Conservation (phyloP, 2,329 filamentous ascomycete genomes). For the Venturia pyrina region DNA sequence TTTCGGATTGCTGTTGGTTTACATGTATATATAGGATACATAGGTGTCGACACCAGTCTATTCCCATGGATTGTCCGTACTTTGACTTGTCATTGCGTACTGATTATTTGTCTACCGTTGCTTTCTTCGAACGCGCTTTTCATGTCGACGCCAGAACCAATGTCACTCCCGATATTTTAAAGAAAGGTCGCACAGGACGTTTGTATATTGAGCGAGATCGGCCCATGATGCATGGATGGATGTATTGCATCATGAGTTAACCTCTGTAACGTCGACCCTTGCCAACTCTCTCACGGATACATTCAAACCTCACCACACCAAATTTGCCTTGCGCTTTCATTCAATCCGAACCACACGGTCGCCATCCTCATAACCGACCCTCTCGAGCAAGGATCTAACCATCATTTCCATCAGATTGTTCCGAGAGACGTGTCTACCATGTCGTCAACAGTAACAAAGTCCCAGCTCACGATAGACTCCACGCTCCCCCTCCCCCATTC, state of each 20-base stretch:
- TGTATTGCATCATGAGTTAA: slow-evolving; percentile 4
- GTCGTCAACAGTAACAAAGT: neutral
- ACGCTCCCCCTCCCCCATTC: neutral
- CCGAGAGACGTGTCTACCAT: neutral
- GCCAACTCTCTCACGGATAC: neutral
- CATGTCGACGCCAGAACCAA: no score
- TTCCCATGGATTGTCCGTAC: neutral
- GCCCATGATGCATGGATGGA: neutral
- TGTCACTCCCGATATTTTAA: no score
- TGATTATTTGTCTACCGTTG: no score
- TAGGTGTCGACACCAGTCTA: neutral
- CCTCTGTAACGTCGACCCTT: neutral
- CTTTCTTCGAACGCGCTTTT: no score
- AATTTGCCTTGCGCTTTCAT: neutral
- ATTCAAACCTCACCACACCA: neutral
- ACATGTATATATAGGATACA: neutral
- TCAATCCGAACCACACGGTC: neutral
- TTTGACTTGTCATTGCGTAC: no score
- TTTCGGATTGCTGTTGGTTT: neutral
- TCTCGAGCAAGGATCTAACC: no score
- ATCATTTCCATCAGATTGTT: neutral
- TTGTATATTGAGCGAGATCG: neutral
- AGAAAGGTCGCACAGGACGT: neutral
- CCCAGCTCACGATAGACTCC: neutral
- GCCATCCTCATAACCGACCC: neutral